Percentiles rank a stretch among this genome's conserved stretches.
phyloP scores from a whole-genome alignment of 179 eudicot genomes.

The Gypsophila paniculata region DNA sequence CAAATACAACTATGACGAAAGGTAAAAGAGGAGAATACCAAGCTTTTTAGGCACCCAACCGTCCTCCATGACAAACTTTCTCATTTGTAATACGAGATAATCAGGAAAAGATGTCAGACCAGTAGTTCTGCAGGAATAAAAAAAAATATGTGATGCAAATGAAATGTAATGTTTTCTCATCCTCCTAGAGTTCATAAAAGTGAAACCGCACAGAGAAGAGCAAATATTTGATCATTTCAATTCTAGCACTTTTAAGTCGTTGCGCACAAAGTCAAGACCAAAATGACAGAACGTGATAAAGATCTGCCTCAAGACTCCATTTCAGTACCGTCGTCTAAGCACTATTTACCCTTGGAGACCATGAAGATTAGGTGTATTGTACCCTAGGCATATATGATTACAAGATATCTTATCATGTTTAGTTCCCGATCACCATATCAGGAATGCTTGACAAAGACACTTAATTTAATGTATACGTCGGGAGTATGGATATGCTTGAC shows the following conservation, averaged over 20 bases:
- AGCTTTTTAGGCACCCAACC: slow-evolving; percentile 99
- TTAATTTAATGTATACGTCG: no score
- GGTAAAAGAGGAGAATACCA: slow-evolving; percentile 39
- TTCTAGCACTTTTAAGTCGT: background rate
- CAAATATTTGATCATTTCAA: background rate
- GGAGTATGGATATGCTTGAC: background rate
- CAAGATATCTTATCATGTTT: background rate
- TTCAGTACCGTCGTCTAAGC: background rate
- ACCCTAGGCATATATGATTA: background rate
- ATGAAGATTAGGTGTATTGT: background rate
- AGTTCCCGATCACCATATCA: background rate
- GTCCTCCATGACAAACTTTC: slow-evolving; percentile 90
- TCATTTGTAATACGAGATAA: slow-evolving; percentile 95
- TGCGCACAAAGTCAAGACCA: background rate
- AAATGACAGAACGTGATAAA: slow-evolving; percentile 2
- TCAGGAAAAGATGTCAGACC: slow-evolving; percentile 93
- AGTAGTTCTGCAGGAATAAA: slow-evolving; percentile 59
- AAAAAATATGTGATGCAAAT: background rate
- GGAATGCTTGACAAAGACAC: no score
- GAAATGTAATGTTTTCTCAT: background rate
- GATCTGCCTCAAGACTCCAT: background rate
- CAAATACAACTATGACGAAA: background rate
- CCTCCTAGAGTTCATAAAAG: background rate
- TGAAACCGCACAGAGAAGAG: background rate
- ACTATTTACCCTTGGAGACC: background rate